A percentile compares a stretch with the other conserved stretches of the same genome.
Conservation (phyloP, 2,329 filamentous ascomycete species). For the Helotiales sp. region DNA sequence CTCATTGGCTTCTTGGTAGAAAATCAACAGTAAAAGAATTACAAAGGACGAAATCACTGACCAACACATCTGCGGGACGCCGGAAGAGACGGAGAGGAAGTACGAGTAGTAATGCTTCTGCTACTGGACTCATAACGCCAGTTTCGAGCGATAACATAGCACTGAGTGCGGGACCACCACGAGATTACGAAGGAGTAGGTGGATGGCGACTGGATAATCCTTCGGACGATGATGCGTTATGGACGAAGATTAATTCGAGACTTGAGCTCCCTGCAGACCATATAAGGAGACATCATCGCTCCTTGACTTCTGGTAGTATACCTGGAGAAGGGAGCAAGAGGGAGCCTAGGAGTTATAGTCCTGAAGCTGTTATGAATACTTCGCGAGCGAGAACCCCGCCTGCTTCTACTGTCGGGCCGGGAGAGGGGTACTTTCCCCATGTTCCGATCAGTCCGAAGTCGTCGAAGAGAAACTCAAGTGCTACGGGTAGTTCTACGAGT, state of each 20-base stretch:
- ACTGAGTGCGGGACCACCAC: conserved; percentile 49
- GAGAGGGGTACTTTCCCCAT: conserved; percentile 26
- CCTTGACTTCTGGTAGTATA: conserved; percentile 32
- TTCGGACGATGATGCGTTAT: conserved; percentile 41
- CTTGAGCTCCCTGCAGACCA: conserved; percentile 49
- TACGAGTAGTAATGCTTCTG: conserved; percentile 35
- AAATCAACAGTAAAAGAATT: not conserved
- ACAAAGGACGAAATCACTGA: conserved; percentile 5
- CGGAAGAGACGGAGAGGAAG: conserved; percentile 30
- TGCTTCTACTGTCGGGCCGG: conserved; percentile 1
- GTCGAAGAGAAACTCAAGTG: conserved; percentile 19
- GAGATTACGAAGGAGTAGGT: conserved; percentile 61
- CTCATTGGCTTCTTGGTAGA: conserved; percentile 49
- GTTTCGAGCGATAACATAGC: conserved; percentile 36
- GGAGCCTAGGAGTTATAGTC: conserved; percentile 30
- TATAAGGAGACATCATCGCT: conserved; percentile 43
- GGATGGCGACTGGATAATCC: conserved; percentile 52
- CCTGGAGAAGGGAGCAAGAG: conserved; percentile 16
- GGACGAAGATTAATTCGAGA: conserved; percentile 54
- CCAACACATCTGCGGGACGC: conserved; percentile 7
- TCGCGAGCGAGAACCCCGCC: conserved; percentile 51
- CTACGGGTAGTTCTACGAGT: conserved; percentile 24
- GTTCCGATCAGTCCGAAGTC: conserved; percentile 16
- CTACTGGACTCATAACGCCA: conserved; percentile 32
- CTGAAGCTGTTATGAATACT: conserved; percentile 42